Evolutionary conservation across 1,284 basidiomycete genomes (phyloP).

Genomic region (Naganishia liquefaciens): DNA sequence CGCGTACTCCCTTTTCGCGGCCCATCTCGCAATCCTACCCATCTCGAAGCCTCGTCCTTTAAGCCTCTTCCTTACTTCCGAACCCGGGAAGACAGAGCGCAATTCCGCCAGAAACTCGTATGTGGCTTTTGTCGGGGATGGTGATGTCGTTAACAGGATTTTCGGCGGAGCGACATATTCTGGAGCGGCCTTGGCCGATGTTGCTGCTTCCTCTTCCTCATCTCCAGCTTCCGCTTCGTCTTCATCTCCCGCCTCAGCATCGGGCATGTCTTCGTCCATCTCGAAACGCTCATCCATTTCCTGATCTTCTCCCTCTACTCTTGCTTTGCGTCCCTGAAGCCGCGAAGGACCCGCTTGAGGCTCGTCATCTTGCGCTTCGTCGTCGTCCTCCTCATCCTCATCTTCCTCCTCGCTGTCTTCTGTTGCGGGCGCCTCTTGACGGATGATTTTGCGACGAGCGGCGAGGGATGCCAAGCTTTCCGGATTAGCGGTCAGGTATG

Average conservation of each 20-base stretch:
- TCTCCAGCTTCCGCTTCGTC: constrained; percentile 62
- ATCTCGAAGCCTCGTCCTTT: constrained; percentile 93
- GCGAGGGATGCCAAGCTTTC: constrained; percentile 44
- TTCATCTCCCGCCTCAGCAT: constrained; percentile 66
- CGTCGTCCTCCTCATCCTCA: constrained; percentile 33
- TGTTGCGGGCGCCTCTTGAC: constrained; percentile 43
- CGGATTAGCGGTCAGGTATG: constrained; percentile 72
- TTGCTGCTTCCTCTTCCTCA: constrained; percentile 37
- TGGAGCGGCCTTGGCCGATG: constrained; percentile 31
- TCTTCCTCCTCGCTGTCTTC: constrained; percentile 37
- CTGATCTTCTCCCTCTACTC: constrained; percentile 39
- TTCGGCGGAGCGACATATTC: constrained; percentile 67
- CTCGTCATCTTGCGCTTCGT: constrained; percentile 56
- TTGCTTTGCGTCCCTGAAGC: constrained; percentile 9
- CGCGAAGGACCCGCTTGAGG: constrained; percentile 44
- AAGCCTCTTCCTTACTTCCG: constrained; percentile 85
- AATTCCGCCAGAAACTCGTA: constrained; percentile 90
- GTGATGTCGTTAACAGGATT: constrained; percentile 85
- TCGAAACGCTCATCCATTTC: constrained; percentile 40
- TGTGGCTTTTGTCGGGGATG: constrained; percentile 78
- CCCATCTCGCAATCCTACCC: constrained; percentile 91
- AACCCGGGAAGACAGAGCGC: constrained; percentile 88
- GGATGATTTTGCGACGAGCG: constrained; percentile 40
- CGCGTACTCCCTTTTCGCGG: constrained; percentile 75
- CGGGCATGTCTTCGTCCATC: constrained; percentile 36